phyloP scores from a whole-genome alignment of 805 yeast species.

The Nakazawaea siamensis region DNA sequence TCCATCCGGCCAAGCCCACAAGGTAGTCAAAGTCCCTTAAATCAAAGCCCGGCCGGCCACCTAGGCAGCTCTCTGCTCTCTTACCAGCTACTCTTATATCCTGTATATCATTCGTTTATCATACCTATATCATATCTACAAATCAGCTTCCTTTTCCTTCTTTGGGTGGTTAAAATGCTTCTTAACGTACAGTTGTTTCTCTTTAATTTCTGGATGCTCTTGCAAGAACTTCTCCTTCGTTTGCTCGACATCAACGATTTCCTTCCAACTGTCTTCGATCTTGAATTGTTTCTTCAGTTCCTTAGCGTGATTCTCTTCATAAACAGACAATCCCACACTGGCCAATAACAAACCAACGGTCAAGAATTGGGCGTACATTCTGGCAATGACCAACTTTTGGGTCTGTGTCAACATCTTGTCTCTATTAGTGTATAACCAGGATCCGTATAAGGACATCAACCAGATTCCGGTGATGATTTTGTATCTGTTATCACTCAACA shows the following conservation, averaged over 20 bases:
- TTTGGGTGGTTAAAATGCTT: slow-evolving; percentile 6
- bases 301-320: slow-evolving; percentile 47
- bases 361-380: slow-evolving; percentile 85
- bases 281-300: slow-evolving; percentile 22
- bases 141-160: neutral
- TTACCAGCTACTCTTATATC: no score
- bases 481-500: slow-evolving; percentile 50
- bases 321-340: slow-evolving; percentile 57
- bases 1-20: no score
- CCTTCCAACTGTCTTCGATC: slow-evolving; percentile 38
- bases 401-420: slow-evolving; percentile 69
- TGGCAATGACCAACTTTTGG: slow-evolving; percentile 79
- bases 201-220: slow-evolving; percentile 8
- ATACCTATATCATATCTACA: neutral
- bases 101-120: neutral
- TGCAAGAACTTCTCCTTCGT: slow-evolving; percentile 11
- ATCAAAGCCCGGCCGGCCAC: no score
- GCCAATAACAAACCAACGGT: slow-evolving; percentile 66
- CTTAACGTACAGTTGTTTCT: slow-evolving; percentile 8
- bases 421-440: slow-evolving; percentile 65
- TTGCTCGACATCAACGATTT: slow-evolving; percentile 34
- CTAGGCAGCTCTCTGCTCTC: no score
- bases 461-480: slow-evolving; percentile 63
- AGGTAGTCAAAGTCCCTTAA: no score
- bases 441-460: slow-evolving; percentile 76